Evolutionary conservation across 805 yeast genomes (phyloP).

Genomic region (Teunomyces kruisii): DNA sequence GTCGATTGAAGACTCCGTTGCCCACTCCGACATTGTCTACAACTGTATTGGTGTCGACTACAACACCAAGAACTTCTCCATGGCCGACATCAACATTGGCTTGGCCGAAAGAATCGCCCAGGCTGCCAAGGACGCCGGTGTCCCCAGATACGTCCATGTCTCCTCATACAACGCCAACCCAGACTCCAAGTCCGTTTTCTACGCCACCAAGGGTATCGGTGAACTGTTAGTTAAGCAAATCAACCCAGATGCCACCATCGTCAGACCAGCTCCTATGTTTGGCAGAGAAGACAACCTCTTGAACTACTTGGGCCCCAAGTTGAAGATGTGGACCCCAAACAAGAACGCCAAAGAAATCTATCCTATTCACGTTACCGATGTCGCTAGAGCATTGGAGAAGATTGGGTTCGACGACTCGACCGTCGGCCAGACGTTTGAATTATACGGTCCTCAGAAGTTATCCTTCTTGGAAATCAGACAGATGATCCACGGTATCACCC

Average conservation of each 20-base stretch:
- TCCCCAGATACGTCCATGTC: slow-evolving; percentile 74
- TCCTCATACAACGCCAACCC: slow-evolving; percentile 76
- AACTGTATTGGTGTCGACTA: slow-evolving; percentile 77
- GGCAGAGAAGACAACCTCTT: slow-evolving; percentile 74
- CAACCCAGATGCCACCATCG: slow-evolving; percentile 76
- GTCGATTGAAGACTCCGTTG: slow-evolving; percentile 73
- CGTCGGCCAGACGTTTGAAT: slow-evolving; percentile 71
- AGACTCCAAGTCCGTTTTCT: slow-evolving; percentile 64
- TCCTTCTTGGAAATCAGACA: slow-evolving; percentile 64
- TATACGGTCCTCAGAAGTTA: slow-evolving; percentile 69
- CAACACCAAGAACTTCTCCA: slow-evolving; percentile 74
- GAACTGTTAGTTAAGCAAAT: slow-evolving; percentile 69
- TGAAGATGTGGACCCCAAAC: slow-evolving; percentile 64
- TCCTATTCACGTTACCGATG: slow-evolving; percentile 78
- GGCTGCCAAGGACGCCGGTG: slow-evolving; percentile 67
- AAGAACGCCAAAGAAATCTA: slow-evolving; percentile 58
- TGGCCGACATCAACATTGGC: slow-evolving; percentile 82
- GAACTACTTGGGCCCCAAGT: slow-evolving; percentile 56
- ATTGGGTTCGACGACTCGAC: slow-evolving; percentile 83
- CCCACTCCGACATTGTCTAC: slow-evolving; percentile 78
- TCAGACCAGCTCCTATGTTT: slow-evolving; percentile 79
- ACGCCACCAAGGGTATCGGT: slow-evolving; percentile 76
- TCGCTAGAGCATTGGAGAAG: slow-evolving; percentile 73
- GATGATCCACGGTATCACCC: slow-evolving; percentile 64
- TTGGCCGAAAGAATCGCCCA: slow-evolving; percentile 74